Evolutionary conservation across 169 alveolate species (phyloP).

Genomic region (Toxoplasma gondii): DNA sequence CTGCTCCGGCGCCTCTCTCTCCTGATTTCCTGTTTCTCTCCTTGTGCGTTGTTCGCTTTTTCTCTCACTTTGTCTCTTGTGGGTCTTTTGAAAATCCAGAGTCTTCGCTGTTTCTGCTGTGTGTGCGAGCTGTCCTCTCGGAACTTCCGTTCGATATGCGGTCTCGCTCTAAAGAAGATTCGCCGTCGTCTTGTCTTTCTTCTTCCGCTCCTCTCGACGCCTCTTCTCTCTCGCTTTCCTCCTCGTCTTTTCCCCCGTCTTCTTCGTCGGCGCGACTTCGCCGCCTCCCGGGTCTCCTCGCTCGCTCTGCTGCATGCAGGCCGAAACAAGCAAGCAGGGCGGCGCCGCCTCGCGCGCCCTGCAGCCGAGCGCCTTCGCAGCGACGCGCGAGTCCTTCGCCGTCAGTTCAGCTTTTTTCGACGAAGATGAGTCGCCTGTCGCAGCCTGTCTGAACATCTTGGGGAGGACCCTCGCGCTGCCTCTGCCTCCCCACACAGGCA

Average conservation of each 20-base stretch:
- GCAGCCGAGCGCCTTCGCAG: constrained; percentile 2
- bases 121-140: too few species aligned
- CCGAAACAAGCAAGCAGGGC: neutral
- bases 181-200: too few species aligned
- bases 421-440: neutral
- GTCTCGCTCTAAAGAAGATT: too few species aligned
- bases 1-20: too few species aligned
- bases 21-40: too few species aligned
- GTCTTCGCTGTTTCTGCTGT: too few species aligned
- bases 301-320: neutral
- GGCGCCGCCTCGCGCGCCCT: neutral
- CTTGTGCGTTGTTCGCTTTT: too few species aligned
- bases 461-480: neutral
- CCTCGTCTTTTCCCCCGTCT: neutral
- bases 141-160: too few species aligned
- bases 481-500: neutral
- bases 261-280: neutral
- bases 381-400: neutral
- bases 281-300: neutral
- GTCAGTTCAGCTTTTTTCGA: neutral
- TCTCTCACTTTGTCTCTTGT: too few species aligned
- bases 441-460: neutral
- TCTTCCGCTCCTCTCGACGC: too few species aligned
- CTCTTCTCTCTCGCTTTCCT: neutral
- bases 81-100: too few species aligned